Percentiles rank a stretch among this genome's conserved stretches.
Evolutionary conservation across 345 rosid species (phyloP).

Genomic region (Melastoma malabathricum): DNA sequence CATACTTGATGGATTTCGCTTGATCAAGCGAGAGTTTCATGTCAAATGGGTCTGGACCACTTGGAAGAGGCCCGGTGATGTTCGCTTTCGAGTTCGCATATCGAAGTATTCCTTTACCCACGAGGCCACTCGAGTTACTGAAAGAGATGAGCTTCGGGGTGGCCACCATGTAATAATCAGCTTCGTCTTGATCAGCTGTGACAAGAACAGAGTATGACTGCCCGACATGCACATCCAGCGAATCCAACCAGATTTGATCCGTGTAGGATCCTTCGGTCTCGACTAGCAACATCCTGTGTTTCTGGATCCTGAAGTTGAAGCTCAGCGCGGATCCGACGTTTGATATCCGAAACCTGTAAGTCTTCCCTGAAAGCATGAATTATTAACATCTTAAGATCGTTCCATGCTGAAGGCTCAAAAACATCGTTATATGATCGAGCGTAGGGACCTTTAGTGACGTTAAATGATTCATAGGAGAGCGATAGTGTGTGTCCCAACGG

Average conservation of each 20-base stretch:
- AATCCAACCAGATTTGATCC: conserved; percentile 17
- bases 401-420: too few species aligned
- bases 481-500: conserved; percentile 15
- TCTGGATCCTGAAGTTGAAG: conserved; percentile 30
- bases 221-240: conserved; percentile 33
- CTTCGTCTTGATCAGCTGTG: conserved; percentile 23
- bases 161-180: conserved; percentile 29
- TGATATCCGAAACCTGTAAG: conserved; percentile 35
- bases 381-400: neutral
- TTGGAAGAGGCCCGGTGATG: conserved; percentile 16
- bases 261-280: conserved; percentile 44
- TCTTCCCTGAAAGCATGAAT: conserved; percentile 16
- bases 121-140: conserved; percentile 7
- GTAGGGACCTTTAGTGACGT: conserved; percentile 42
- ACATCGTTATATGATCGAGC: too few species aligned
- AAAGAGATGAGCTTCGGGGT: conserved; percentile 16
- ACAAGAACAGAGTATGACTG: conserved; percentile 37
- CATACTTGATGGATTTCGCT: conserved; percentile 27
- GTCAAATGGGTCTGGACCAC: conserved; percentile 31
- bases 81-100: conserved; percentile 15
- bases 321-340: conserved; percentile 20
- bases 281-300: conserved; percentile 29
- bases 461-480: conserved; percentile 23
- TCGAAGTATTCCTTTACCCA: conserved; percentile 27
- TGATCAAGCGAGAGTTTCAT: conserved; percentile 22